Conservation (phyloP, 495 filamentous ascomycete genomes). For the Aspergillus taichungensis region DNA sequence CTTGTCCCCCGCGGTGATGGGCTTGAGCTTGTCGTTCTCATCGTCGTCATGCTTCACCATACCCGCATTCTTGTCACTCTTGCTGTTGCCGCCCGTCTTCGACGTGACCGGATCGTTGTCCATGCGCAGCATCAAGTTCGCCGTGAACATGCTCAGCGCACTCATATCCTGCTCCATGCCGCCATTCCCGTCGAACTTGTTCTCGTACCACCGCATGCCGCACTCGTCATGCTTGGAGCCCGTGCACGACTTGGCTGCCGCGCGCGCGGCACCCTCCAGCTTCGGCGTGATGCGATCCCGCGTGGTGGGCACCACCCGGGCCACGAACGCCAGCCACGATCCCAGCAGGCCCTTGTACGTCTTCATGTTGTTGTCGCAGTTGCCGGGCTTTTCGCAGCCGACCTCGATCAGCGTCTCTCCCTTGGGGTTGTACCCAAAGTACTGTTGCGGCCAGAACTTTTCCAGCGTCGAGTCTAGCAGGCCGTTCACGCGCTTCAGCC, state of each 20-base stretch:
- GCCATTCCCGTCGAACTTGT: constrained; percentile 27
- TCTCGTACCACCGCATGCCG: constrained; percentile 34
- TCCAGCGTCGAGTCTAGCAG: constrained; percentile 39
- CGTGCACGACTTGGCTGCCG: constrained; percentile 48
- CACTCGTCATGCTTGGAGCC: constrained; percentile 35
- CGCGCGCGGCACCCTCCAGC: constrained; percentile 38
- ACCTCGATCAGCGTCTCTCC: constrained; percentile 49
- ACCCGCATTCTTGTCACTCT: too few relatives aligned
- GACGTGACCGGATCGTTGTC: constrained; percentile 24
- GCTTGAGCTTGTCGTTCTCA: too few relatives aligned
- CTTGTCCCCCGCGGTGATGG: too few relatives aligned
- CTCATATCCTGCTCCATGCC: constrained; percentile 44
- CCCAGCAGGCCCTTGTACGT: constrained; percentile 62
- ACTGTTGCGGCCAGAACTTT: constrained; percentile 42
- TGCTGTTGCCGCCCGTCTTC: too few relatives aligned
- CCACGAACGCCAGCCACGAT: constrained; percentile 50
- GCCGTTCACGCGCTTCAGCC: constrained; percentile 46
- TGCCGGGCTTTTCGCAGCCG: constrained; percentile 51
- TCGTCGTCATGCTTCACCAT: too few relatives aligned
- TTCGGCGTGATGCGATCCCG: constrained; percentile 38
- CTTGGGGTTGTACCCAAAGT: constrained; percentile 5
- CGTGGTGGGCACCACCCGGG: constrained; percentile 52
- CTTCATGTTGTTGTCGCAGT: constrained; percentile 54
- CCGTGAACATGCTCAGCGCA: constrained; percentile 39
- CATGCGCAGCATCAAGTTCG: constrained; percentile 30